Evolutionary conservation across 495 filamentous ascomycete genomes (phyloP).

Genomic region (Neurospora sp.): DNA sequence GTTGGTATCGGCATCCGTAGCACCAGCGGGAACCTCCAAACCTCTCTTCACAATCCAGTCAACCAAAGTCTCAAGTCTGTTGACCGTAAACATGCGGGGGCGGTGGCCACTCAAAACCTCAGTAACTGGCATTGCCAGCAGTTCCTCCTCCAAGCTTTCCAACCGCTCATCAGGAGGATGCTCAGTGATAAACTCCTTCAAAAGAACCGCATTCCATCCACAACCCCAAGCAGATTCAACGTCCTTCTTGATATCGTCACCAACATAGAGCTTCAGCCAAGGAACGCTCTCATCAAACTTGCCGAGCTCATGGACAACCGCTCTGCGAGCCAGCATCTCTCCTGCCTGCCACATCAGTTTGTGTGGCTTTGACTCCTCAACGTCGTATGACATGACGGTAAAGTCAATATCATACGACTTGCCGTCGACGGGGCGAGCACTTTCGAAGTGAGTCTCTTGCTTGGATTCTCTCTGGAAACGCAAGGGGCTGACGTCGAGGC

Average conservation of each 20-base stretch:
- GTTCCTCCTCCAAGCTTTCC: background rate
- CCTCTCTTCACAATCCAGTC: background rate
- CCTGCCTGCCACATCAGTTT: slow-evolving; percentile 54
- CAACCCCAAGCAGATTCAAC: slow-evolving; percentile 47
- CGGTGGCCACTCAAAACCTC: background rate
- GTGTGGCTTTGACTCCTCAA: slow-evolving; percentile 59
- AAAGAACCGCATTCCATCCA: slow-evolving; percentile 51
- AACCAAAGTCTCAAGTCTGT: background rate
- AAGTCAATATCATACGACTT: slow-evolving; percentile 48
- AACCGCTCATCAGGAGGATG: background rate
- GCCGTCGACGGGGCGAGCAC: background rate
- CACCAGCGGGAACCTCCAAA: background rate
- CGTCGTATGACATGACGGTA: slow-evolving; percentile 63
- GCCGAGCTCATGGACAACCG: background rate
- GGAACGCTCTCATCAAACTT: slow-evolving; percentile 3
- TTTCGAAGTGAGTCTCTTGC: background rate
- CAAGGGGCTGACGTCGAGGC: slow-evolving; percentile 40
- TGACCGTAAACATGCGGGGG: background rate
- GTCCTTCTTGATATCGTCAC: slow-evolving; percentile 58
- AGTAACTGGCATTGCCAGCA: background rate
- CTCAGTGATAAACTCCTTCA: slow-evolving; percentile 19
- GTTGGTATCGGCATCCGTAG: background rate
- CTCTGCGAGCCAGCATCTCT: slow-evolving; percentile 26
- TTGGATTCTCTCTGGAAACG: slow-evolving; percentile 4
- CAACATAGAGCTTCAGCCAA: slow-evolving; percentile 52